Evolutionary conservation across 805 yeast species (phyloP).

Genomic region (Suhomyces sp.): DNA sequence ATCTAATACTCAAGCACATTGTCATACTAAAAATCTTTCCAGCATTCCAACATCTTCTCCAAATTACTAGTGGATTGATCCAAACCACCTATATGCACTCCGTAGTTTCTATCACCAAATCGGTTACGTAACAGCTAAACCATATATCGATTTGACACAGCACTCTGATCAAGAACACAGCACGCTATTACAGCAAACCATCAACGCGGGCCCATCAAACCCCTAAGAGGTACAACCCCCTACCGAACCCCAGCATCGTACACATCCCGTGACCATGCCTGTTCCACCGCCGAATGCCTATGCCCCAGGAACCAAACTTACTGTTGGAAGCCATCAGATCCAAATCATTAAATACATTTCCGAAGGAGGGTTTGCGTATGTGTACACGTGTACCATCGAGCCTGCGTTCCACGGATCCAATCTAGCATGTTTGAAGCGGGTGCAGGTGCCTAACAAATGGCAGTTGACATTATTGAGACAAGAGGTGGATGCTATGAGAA

Average conservation of each 20-base stretch:
- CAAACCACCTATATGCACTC: constrained; percentile 3
- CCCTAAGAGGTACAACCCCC: not conserved
- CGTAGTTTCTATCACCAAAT: constrained; percentile 2
- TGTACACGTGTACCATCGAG: constrained; percentile 71
- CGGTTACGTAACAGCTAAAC: not conserved
- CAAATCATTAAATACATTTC: constrained; percentile 69
- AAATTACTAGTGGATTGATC: too few species aligned
- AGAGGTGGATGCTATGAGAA: constrained; percentile 96
- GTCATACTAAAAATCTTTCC: too few species aligned
- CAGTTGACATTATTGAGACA: constrained; percentile 81
- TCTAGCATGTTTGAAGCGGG: constrained; percentile 86
- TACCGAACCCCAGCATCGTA: not conserved
- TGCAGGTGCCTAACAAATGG: constrained; percentile 89
- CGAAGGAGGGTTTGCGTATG: constrained; percentile 95
- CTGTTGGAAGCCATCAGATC: constrained; percentile 84
- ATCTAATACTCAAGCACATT: too few species aligned
- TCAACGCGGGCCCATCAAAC: not conserved
- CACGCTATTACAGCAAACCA: too few species aligned
- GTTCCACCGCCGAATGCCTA: constrained; percentile 63
- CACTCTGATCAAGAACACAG: too few species aligned
- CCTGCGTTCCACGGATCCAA: constrained; percentile 56
- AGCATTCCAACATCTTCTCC: too few species aligned
- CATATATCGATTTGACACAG: too few species aligned
- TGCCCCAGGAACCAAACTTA: constrained; percentile 70
- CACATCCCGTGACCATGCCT: constrained; percentile 19